Base-by-base conservation (phyloP, 1,284 basidiomycete genomes). In the Austropuccinia psidii region DNA sequence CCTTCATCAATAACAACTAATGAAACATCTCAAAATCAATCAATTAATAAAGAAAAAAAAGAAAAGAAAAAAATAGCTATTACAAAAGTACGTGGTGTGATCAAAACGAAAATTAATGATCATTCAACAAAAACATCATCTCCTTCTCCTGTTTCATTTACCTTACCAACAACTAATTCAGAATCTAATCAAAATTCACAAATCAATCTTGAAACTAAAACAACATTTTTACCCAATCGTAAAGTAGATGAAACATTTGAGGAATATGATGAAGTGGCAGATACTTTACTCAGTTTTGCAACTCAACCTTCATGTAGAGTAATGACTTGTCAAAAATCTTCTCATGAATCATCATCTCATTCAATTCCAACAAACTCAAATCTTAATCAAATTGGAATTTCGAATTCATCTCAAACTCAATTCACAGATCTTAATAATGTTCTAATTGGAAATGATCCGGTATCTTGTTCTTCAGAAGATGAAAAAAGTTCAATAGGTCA, bases 261-360 rank as follows among this genome's bases (percentile, higher is more conserved):
- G 15, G 69, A 72, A 43, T 72, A 72, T 47, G 69, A 72, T 43
- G 69, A 72, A 50, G 69, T 72, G 1, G 69, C 69, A 7, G 69
- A 72, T 43, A 58, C 69, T 3, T 27, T 72, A 24, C 45, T 72
- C 9, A 72, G 69, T 33, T 69, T 69, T 69, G 67, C 67, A 15
- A 55, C 54, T 8, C 67, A 69, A 39, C 67, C 67, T 27, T 55
- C 67, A 33, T 41, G 54, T 3, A 58, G 55, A 50, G 39, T 24
- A 39, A 31, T 60, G 15, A 45, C 41, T 6, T 54, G 45, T 45
- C 67, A 60, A 35, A 52, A 52, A 27, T 37, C 67, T 5, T 54
- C 67, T n/a, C 35, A 35, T 17, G 55, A n/a, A 19, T 29, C 39
- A 27, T 52, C 65, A 13, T 24, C 65, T 27, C 50, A 54, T 55